A percentile compares a stretch with the other conserved stretches of the same genome.
phyloP scores from a whole-genome alignment of 169 alveolate species.

The Perkinsus chesapeaki region DNA sequence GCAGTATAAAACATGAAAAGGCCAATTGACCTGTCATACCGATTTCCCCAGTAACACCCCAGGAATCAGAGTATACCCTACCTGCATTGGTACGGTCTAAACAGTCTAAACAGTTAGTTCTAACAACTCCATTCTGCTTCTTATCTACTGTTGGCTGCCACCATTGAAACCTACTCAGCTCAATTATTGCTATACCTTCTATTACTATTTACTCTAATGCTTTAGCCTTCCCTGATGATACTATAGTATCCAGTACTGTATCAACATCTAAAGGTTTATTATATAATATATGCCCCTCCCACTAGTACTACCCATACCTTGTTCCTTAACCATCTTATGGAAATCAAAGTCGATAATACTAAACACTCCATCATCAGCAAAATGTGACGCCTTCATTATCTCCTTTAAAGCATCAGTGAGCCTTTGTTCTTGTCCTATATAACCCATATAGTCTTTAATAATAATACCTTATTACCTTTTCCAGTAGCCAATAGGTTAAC shows the following conservation, averaged over 20 bases:
- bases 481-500: not conserved
- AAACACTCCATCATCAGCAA: not conserved
- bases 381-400: not conserved
- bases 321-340: not conserved
- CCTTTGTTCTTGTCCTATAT: not conserved
- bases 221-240: not conserved
- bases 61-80: not conserved
- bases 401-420: not conserved
- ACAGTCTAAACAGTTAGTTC: conserved; percentile 81
- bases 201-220: not conserved
- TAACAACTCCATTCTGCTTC: conserved; percentile 66
- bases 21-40: not conserved
- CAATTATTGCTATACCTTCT: not conserved
- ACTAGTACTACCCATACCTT: not conserved
- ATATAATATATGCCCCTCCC: not conserved
- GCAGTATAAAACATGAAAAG: not conserved
- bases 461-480: not conserved
- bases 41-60: not conserved
- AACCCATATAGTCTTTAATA: not conserved
- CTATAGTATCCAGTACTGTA: not conserved
- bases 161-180: not conserved
- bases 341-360: not conserved
- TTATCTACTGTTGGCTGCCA: not conserved
- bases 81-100: conserved; percentile 75
- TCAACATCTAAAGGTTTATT: not conserved